Evolutionary conservation across 2,329 filamentous ascomycete genomes (phyloP).

Genomic region (Penicillium sp.): DNA sequence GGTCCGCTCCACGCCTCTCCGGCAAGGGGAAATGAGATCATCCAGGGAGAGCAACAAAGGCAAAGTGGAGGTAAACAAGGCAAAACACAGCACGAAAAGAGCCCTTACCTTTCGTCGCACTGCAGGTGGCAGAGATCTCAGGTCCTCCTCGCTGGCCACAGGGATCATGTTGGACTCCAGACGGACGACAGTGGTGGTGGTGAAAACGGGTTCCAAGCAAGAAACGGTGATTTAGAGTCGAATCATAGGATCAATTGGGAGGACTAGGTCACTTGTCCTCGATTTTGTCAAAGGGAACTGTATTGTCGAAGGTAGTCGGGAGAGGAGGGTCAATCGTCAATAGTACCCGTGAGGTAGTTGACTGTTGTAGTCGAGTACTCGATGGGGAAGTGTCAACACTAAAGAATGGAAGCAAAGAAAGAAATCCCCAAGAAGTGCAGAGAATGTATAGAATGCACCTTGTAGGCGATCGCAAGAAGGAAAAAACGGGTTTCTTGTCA

Average conservation of each 20-base stretch:
- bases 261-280: background rate
- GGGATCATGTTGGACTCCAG: constrained; percentile 1
- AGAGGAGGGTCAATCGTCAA: background rate
- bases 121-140: constrained; percentile 57
- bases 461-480: background rate
- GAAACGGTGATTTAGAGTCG: background rate
- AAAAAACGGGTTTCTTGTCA: background rate
- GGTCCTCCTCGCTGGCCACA: constrained; percentile 40
- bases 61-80: background rate
- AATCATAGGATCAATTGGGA: background rate
- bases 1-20: background rate
- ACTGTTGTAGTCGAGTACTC: no score
- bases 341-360: no score
- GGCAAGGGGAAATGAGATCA: constrained; percentile 6
- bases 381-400: background rate
- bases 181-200: background rate
- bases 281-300: background rate
- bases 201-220: no score
- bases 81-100: constrained; percentile 13
- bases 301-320: background rate
- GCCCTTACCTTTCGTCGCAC: constrained; percentile 60
- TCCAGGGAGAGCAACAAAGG: background rate
- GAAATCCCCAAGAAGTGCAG: background rate
- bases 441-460: background rate
- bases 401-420: background rate